Conservation (phyloP, 2,329 filamentous ascomycete species). For the Dothideomycetidae sp. region DNA sequence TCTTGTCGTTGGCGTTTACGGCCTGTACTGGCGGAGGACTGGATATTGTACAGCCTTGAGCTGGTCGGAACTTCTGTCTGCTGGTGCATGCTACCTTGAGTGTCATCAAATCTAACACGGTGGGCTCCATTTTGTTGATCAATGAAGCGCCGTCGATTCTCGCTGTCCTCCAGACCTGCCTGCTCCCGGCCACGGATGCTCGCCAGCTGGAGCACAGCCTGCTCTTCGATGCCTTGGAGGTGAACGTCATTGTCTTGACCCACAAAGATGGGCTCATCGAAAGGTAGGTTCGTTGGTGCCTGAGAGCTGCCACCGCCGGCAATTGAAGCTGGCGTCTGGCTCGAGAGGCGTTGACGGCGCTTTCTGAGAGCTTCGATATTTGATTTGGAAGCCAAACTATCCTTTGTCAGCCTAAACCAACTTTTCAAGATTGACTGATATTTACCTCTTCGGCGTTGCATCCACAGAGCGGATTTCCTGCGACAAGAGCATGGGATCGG, state of each 20-base stretch:
- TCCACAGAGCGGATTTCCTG: too few species aligned
- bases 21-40: background rate
- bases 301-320: background rate
- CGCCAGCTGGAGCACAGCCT: background rate
- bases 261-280: background rate
- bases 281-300: background rate
- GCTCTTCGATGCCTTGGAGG: background rate
- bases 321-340: background rate
- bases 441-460: too few species aligned
- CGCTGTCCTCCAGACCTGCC: conserved; percentile 18
- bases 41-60: background rate
- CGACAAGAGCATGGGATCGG: background rate
- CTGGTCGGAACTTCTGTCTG: background rate
- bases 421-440: too few species aligned
- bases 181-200: too few species aligned
- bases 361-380: conserved; percentile 2
- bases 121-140: conserved; percentile 27
- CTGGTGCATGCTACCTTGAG: background rate
- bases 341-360: background rate
- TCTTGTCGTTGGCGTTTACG: conserved; percentile 19
- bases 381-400: background rate
- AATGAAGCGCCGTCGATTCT: conserved; percentile 25
- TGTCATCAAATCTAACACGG: conserved; percentile 27
- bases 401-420: too few species aligned
- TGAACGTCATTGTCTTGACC: background rate